Base-by-base conservation (phyloP, 352 stramenopile species). In the Pythium oligandrum region DNA sequence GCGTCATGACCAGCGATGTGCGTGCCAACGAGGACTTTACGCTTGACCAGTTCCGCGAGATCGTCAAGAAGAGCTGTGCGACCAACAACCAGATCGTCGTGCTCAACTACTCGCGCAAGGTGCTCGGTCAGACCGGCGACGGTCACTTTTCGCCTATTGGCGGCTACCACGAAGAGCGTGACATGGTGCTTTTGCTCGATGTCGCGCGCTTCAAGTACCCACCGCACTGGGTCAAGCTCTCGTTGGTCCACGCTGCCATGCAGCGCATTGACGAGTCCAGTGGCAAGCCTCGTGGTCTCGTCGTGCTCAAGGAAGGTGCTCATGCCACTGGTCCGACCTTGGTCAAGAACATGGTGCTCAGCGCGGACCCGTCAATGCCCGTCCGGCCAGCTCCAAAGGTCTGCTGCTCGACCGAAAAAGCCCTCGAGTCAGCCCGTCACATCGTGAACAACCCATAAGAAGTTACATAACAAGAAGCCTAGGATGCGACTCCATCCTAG, bases 111-210 rank as follows among this genome's bases (percentile, higher is more conserved):
- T 86, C 73, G 10, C 83, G 96, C 48, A 84, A 96, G 64, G 78
- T 81, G 48, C 71, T 98, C 3, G 70, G 75, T 11, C 96, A 99
- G 70, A 99, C 95, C 0, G 97, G 97, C 12, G 83, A 85, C 53
- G 97, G 97, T 12, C 97, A 99, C 68, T 99, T 99, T 65, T 98
- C 87, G 37, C 96, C 96, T 8, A 90, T 99, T 53, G 96, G 86
- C 44, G 96, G 92, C 3, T 99, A 98, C 69, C 78, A 98, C 64
- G 70, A 68, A 40, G 76, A 70, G 61, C 78, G 76, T 10, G 94
- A 98, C 50, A 88, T 92, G 75, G 91, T 98, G 44, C 71, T 99
- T 26, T 81, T 99, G 38, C 73, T 99, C 52, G 97, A 99, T 60
- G 96, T 97, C 6, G 93, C 95, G 38, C 72, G 93, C 31, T 98